Evolutionary conservation across 352 stramenopile genomes (phyloP).

Genomic region (Phytopythium ostracodes): DNA sequence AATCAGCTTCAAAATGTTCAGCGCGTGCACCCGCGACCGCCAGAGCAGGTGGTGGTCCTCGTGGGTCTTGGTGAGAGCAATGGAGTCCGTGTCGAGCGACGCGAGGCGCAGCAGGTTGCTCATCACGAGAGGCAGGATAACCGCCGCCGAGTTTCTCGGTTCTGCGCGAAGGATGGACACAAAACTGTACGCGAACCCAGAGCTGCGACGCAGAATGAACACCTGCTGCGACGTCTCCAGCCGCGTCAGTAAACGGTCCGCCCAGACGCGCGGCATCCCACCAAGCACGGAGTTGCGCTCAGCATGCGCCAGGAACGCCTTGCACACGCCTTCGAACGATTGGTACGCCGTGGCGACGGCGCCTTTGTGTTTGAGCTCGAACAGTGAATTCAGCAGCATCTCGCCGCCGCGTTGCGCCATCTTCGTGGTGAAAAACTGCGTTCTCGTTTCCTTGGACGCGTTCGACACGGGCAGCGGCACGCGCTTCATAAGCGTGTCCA

Average conservation of each 20-base stretch:
- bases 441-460: background rate
- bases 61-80: slow-evolving; percentile 17
- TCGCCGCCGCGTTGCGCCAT: slow-evolving; percentile 60
- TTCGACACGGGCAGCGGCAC: slow-evolving; percentile 38
- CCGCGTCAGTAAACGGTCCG: slow-evolving; percentile 67
- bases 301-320: slow-evolving; percentile 62
- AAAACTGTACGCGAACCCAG: slow-evolving; percentile 87
- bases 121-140: slow-evolving; percentile 78
- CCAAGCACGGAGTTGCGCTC: slow-evolving; percentile 53
- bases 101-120: slow-evolving; percentile 60
- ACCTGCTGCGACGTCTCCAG: slow-evolving; percentile 78
- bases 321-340: slow-evolving; percentile 83
- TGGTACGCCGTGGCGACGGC: slow-evolving; percentile 81
- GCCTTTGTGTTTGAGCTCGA: slow-evolving; percentile 88
- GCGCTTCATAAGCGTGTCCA: slow-evolving; percentile 70
- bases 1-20: slow-evolving; percentile 91
- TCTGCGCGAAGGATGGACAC: slow-evolving; percentile 85
- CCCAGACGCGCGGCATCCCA: slow-evolving; percentile 61
- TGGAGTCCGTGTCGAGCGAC: slow-evolving; percentile 46
- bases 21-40: slow-evolving; percentile 76
- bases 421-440: slow-evolving; percentile 44
- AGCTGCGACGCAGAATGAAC: slow-evolving; percentile 85
- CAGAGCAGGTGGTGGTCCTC: slow-evolving; percentile 53
- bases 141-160: slow-evolving; percentile 70
- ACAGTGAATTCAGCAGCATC: slow-evolving; percentile 75